Conservation (phyloP, 2,329 filamentous ascomycete species). For the Colletotrichum shisoi region DNA sequence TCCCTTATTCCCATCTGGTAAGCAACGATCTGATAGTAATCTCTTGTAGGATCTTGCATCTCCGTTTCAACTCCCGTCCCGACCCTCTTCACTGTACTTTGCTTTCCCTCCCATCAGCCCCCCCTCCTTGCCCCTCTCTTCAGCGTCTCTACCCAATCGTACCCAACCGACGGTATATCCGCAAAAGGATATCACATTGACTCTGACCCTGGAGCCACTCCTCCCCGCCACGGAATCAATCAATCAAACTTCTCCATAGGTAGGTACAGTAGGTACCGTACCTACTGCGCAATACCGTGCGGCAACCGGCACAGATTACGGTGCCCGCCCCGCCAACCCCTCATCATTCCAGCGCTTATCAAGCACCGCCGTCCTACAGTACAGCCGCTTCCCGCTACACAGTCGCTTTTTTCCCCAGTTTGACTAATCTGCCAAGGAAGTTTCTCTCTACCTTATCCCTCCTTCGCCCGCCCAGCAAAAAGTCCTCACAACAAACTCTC, state of each 20-base stretch:
- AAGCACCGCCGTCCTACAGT: constrained; percentile 32
- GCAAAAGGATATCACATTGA: not conserved
- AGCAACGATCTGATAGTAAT: constrained; percentile 28
- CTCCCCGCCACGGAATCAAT: constrained; percentile 9
- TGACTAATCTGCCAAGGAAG: constrained; percentile 34
- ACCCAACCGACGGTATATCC: not conserved
- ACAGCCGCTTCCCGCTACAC: constrained; percentile 17
- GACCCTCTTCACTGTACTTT: not conserved
- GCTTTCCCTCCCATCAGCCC: too few species aligned
- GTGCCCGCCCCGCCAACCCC: constrained; percentile 39
- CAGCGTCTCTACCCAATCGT: not conserved
- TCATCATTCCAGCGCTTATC: constrained; percentile 36
- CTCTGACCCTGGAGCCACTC: not conserved
- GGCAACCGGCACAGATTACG: constrained; percentile 17
- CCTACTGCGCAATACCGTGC: constrained; percentile 28
- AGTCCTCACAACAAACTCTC: constrained; percentile 9
- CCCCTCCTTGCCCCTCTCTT: not conserved
- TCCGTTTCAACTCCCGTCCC: constrained; percentile 6
- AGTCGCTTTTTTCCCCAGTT: constrained; percentile 24
- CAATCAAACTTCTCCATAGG: constrained; percentile 3
- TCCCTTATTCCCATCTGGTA: constrained; percentile 16
- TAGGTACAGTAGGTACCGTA: not conserved
- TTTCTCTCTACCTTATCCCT: constrained; percentile 12
- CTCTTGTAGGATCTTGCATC: constrained; percentile 21
- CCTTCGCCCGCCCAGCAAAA: constrained; percentile 10